phyloP scores from a whole-genome alignment of 192 early-diverging fungal genomes.

The Backusella macrospora region DNA sequence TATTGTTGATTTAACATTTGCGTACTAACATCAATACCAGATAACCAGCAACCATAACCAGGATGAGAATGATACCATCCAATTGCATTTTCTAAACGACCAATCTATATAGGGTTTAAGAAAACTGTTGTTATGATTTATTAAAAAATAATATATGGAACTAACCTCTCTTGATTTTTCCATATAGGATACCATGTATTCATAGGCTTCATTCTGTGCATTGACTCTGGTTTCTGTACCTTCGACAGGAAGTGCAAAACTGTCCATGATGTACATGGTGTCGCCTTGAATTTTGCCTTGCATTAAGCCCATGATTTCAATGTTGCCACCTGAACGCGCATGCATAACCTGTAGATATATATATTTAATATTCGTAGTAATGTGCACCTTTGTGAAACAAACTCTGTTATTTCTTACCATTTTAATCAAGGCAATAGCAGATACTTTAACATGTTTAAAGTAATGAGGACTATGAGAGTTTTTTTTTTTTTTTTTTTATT shows the following conservation, averaged over 20 bases:
- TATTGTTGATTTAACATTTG: constrained; percentile 95
- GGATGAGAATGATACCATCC: constrained; percentile 99
- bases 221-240: constrained; percentile 98
- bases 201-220: constrained; percentile 89
- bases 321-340: constrained; percentile 93
- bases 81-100: constrained; percentile 88
- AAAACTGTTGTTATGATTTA: not conserved
- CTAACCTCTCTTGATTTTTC: constrained; percentile 77
- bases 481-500: not conserved
- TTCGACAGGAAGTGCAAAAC: constrained; percentile 97
- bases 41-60: constrained; percentile 99
- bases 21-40: constrained; percentile 96
- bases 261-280: constrained; percentile 95
- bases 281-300: constrained; percentile 89
- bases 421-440: constrained; percentile 95
- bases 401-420: constrained; percentile 65
- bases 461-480: constrained; percentile 75
- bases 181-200: constrained; percentile 97
- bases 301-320: constrained; percentile 99
- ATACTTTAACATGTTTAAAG: constrained; percentile 88
- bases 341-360: constrained; percentile 77
- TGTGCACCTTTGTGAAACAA: not conserved
- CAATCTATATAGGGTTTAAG: constrained; percentile 53
- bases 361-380: too few relatives aligned
- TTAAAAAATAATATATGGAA: not conserved